phyloP scores from a whole-genome alignment of 2,329 filamentous ascomycete genomes.

The Paraphoma sp. region DNA sequence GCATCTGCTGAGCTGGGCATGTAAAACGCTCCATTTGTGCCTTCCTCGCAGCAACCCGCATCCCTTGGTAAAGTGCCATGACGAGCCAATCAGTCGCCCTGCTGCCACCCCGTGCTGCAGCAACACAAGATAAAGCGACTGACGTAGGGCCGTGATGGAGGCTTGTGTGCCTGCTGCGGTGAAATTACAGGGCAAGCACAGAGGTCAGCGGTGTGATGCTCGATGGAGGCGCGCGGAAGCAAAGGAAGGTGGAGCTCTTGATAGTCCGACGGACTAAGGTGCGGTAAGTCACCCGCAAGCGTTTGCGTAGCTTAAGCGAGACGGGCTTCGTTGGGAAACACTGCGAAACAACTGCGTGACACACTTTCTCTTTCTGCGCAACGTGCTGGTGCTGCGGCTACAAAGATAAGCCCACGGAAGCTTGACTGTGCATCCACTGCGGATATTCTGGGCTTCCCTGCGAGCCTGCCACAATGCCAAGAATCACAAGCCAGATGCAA shows the following conservation, averaged over 20 bases:
- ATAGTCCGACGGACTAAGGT: conserved; percentile 9
- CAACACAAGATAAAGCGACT: conserved; percentile 34
- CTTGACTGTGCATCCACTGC: too few relatives aligned
- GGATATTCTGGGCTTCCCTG: background rate
- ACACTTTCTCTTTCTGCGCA: background rate
- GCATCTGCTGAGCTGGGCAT: conserved; percentile 14
- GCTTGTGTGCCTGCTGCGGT: conserved; percentile 5
- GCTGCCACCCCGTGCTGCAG: conserved; percentile 9
- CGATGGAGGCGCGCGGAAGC: conserved; percentile 18
- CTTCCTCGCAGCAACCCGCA: conserved; percentile 22
- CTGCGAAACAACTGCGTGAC: background rate
- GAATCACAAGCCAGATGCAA: conserved; percentile 3
- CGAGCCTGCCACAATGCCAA: conserved; percentile 11
- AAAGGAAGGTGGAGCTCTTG: background rate
- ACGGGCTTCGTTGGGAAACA: background rate
- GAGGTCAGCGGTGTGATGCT: conserved; percentile 21
- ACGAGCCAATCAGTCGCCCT: conserved; percentile 32
- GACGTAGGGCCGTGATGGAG: conserved; percentile 18
- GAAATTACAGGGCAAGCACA: conserved; percentile 22
- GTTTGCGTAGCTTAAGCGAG: conserved; percentile 14
- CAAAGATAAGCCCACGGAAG: background rate
- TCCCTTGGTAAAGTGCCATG: conserved; percentile 16
- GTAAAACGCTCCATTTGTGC: conserved; percentile 16
- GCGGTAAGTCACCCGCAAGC: conserved; percentile 10
- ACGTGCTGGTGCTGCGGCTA: conserved; percentile 1